phyloP scores from a whole-genome alignment of 108 stramenopile genomes.

The Cyclotella cryptica region DNA sequence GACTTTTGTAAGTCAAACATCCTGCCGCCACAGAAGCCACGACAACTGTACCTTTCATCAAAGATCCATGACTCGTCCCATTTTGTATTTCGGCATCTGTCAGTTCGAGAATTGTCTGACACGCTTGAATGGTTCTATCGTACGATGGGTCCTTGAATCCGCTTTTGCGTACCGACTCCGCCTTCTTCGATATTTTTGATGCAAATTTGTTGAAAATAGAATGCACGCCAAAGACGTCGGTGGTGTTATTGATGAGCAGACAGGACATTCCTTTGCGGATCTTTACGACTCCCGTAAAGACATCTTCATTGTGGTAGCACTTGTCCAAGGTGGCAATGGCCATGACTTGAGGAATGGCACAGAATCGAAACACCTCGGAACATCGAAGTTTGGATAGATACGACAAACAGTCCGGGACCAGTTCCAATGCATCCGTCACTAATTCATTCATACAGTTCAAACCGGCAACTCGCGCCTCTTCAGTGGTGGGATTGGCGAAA shows the following conservation, averaged over 20 bases:
- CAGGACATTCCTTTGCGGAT: conserved; percentile 91
- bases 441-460: conserved; percentile 94
- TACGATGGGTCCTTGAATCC: conserved; percentile 79
- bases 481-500: conserved; percentile 73
- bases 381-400: conserved; percentile 91
- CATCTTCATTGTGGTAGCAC: conserved; percentile 90
- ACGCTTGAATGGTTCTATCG: conserved; percentile 76
- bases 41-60: conserved; percentile 12
- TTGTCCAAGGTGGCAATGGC: conserved; percentile 99
- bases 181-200: conserved; percentile 57
- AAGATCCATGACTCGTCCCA: neutral
- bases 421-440: conserved; percentile 96
- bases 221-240: conserved; percentile 77
- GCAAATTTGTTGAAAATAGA: conserved; percentile 76
- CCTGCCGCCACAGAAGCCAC: conserved; percentile 14
- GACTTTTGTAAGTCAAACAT: conserved; percentile 17
- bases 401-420: conserved; percentile 92
- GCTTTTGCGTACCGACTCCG: conserved; percentile 40
- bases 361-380: conserved; percentile 95
- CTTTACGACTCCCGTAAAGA: conserved; percentile 99
- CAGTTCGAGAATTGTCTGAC: conserved; percentile 68
- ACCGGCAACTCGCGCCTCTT: conserved; percentile 55
- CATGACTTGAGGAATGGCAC: conserved; percentile 99
- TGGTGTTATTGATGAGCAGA: conserved; percentile 77
- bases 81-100: conserved; percentile 45